phyloP scores from a whole-genome alignment of 2,329 filamentous ascomycete genomes.

The Xylariaceae sp. region DNA sequence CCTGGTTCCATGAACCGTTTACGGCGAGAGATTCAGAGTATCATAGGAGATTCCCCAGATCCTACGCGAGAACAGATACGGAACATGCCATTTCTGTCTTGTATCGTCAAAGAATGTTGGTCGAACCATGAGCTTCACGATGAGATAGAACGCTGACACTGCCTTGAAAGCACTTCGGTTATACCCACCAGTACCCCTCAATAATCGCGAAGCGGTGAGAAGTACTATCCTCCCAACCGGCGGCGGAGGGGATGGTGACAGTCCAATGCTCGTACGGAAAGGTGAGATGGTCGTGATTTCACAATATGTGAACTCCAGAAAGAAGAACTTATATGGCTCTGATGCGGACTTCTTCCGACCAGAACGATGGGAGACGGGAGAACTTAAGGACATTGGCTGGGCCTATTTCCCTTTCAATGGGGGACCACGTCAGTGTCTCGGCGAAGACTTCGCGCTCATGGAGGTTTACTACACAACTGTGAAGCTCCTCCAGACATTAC shows the following conservation, averaged over 20 bases:
- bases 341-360: slow-evolving; percentile 8
- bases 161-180: slow-evolving; percentile 39
- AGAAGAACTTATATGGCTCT: slow-evolving; percentile 6
- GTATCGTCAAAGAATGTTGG: slow-evolving; percentile 13
- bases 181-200: slow-evolving; percentile 48
- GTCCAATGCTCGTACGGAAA: slow-evolving; percentile 21
- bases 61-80: slow-evolving; percentile 19
- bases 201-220: slow-evolving; percentile 41
- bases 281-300: slow-evolving; percentile 21
- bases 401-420: slow-evolving; percentile 3
- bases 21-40: slow-evolving; percentile 7
- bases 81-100: slow-evolving; percentile 19
- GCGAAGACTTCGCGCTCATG: slow-evolving; percentile 2
- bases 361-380: slow-evolving; percentile 4
- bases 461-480: neutral
- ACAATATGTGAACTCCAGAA: slow-evolving; percentile 17
- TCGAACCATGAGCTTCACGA: neutral
- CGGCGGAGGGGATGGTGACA: slow-evolving; percentile 21
- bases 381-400: neutral
- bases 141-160: neutral
- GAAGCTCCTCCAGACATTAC: neutral
- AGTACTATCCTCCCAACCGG: slow-evolving; percentile 33
- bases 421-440: slow-evolving; percentile 4
- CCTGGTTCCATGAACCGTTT: neutral
- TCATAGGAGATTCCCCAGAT: slow-evolving; percentile 12